phyloP scores from a whole-genome alignment of 345 rosid species.

The Toxicodendron radicans region DNA sequence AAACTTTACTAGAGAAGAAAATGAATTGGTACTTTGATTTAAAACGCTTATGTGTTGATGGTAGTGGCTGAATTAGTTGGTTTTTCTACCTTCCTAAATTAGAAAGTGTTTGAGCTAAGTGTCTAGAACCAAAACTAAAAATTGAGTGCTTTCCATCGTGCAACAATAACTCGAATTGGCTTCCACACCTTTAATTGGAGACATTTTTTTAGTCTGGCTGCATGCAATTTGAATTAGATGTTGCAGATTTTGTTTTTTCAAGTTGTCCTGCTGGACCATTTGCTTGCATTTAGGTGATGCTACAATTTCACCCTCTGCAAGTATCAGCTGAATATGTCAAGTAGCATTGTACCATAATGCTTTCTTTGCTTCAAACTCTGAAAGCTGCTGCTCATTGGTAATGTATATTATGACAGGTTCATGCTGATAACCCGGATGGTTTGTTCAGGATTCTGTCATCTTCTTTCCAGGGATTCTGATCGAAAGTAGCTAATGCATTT shows the following conservation, averaged over 20 bases:
- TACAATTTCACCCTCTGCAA: neutral
- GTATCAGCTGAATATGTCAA: neutral
- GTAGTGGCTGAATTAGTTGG: no score
- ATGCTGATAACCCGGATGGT: conserved; percentile 93
- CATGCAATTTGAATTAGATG: neutral
- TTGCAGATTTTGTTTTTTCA: neutral
- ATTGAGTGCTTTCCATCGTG: neutral
- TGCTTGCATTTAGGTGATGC: neutral
- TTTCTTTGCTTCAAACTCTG: neutral
- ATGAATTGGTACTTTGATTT: neutral
- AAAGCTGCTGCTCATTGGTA: neutral
- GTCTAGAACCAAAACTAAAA: no score
- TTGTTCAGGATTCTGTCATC: conserved; percentile 85
- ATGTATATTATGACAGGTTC: conserved; percentile 50
- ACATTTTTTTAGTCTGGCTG: neutral
- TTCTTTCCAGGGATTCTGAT: conserved; percentile 59
- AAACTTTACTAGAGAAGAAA: neutral
- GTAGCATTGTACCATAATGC: neutral
- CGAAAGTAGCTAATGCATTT: conserved; percentile 1
- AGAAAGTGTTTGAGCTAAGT: neutral
- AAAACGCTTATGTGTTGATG: no score
- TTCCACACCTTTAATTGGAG: neutral
- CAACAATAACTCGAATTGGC: neutral
- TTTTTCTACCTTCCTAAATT: no score
- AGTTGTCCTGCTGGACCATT: neutral